Evolutionary conservation across 495 filamentous ascomycete species (phyloP), one percentile per base, ranked within the genome.

Genomic region (Polyplosphaeria fusca): DNA sequence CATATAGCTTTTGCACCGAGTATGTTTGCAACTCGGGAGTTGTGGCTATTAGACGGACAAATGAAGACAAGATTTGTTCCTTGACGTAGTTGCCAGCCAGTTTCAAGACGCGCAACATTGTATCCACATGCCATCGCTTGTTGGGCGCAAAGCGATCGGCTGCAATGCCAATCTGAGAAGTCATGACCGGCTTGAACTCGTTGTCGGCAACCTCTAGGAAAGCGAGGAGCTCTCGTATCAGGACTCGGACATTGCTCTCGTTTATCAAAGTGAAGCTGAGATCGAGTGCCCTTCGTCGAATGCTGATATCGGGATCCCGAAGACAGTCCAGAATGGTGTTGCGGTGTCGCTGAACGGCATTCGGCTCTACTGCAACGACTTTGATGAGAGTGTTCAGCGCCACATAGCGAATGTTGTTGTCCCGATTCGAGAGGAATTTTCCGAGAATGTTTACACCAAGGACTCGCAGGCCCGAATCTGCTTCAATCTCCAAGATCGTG

Each of bases 371-470:
- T 9, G 94, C 92, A 40, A 98, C 92, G 47, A 98, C 93, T 73
- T 98, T 98, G 73, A 95, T 92, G 55, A 98, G 76, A 1, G 93
- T 98, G 71, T 98, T 98, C 23, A 98, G 73, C 22, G 93, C 93
- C 43, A 98, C 93, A 68, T 98, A 98, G 65, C 93, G 88, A 68
- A 98, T 97, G 66, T 98, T 98, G 76, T 98, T 98, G 73, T 98
- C 93, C 69, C 91, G 88, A 72, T 98, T 98, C 5, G 90, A 83
- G 50, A 98, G 74, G 76, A 98, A 98, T 69, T 97, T 98, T 67
- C 93, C 93, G 7, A 98, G 82, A 50, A 98, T 98, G 67, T 98
- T 98, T 61, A 98, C 92, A 67, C 93, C 93, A 40, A 98, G 77
- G 9, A 97, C 94, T 32, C 94, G 78, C 55, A 97, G 72, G 7